Conservation (phyloP, 306 rosid species). For the Datisca glomerata region DNA sequence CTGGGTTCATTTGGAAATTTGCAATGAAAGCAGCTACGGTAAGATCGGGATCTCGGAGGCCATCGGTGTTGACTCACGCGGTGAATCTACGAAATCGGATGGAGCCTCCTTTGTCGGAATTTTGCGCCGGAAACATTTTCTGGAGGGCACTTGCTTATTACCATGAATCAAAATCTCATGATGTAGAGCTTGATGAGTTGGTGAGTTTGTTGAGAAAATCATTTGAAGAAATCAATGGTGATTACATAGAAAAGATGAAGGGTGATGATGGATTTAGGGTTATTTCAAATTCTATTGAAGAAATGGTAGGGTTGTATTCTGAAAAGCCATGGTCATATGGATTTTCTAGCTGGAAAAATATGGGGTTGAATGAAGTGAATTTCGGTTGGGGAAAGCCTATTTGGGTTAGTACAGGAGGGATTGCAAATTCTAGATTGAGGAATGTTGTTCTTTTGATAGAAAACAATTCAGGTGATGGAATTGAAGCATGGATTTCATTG, state of each 20-base stretch:
- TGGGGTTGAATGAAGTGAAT: slow-evolving; percentile 11
- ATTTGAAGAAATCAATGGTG: background rate
- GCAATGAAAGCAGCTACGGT: background rate
- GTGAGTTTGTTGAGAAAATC: slow-evolving; percentile 1
- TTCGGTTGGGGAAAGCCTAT: slow-evolving; percentile 18
- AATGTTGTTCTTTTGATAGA: slow-evolving; percentile 7
- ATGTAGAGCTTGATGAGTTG: background rate
- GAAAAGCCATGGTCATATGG: background rate
- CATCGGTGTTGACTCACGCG: background rate
- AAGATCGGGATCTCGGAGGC: background rate
- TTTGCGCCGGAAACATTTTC: slow-evolving; percentile 4
- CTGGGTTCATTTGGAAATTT: slow-evolving; percentile 16
- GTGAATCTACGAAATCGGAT: slow-evolving; percentile 1
- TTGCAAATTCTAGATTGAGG: slow-evolving; percentile 1
- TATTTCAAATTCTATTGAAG: background rate
- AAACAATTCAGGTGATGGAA: slow-evolving; percentile 5
- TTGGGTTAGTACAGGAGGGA: slow-evolving; percentile 10
- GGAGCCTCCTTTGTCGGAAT: slow-evolving; percentile 3
- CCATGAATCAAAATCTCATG: background rate
- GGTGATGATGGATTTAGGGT: background rate
- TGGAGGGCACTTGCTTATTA: background rate
- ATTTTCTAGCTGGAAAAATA: slow-evolving; percentile 7
- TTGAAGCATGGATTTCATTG: background rate
- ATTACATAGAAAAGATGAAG: background rate
- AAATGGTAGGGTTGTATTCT: background rate